Evolutionary conservation across 2,329 filamentous ascomycete genomes (phyloP), one percentile per base, ranked within the genome.

Genomic region (Fusarium nodosum): DNA sequence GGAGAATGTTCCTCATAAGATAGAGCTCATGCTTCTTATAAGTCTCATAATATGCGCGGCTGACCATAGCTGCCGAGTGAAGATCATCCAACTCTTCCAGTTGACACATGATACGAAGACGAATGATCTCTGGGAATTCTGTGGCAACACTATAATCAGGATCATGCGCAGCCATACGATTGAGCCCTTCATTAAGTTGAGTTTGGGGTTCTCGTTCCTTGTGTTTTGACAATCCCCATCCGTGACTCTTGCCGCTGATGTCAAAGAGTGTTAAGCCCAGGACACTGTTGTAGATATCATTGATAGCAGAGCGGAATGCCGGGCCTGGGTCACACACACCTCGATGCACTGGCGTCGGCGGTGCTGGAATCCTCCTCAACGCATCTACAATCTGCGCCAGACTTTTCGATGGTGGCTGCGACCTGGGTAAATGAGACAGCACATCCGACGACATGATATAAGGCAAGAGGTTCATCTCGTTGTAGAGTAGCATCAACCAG

Each of bases 401-500:
- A 52, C 83, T 86, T 16, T 78, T 76, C 1, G 72, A 66, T 2
- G 78, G 77, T 11, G 78, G 73, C 31, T 75, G 71, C 8, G 55
- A 30, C 16, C 70, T 65, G 0, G 71, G 68, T 22, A 75, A 34
- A 24, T 77, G 75, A 9, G 72, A 68, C 4, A 78, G 54, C 0
- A 72, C 67, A 12, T 74, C 50, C 0, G 77, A 75, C 2, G 78
- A 76, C 72, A 85, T 73, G 7, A 85, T 76, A 7, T 77, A 79
- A 4, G 79, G 75, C 4, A 86, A 69, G 1, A 86, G 74, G 42
- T 80, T 79, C 54, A 86, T 76, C 66, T 86, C 83, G 52, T 82
- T 82, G 55, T 82, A 84, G 0, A 82, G 76, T n/a, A 86, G 77
- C 81, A 87, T 84, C 34, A 86, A 71, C 84, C 84, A 87, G 5